phyloP scores from a whole-genome alignment of 805 yeast genomes.

The Ogataea pignaliae region DNA sequence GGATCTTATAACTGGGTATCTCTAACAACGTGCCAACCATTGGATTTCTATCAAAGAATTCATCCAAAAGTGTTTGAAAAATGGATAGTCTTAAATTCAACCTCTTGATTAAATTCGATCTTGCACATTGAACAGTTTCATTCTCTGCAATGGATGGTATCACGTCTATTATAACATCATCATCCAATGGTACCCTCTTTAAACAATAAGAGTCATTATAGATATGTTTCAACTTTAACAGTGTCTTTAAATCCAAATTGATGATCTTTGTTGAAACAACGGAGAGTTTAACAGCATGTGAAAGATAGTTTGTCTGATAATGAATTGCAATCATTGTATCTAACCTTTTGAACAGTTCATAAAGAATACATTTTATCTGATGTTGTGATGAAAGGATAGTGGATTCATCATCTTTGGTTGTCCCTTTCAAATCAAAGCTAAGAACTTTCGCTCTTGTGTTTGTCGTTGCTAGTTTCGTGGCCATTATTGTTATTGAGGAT shows the following conservation, averaged over 20 bases:
- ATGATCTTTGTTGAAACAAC: constrained; percentile 12
- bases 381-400: too few species aligned
- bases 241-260: constrained; percentile 6
- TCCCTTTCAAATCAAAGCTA: too few species aligned
- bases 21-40: too few species aligned
- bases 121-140: background rate
- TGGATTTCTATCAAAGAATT: background rate
- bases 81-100: constrained; percentile 6
- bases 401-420: too few species aligned
- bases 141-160: constrained; percentile 1
- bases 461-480: too few species aligned
- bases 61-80: constrained; percentile 6
- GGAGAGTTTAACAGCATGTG: constrained; percentile 13
- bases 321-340: constrained; percentile 20
- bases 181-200: constrained; percentile 5
- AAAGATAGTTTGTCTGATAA: constrained; percentile 20
- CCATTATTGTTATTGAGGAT: too few species aligned
- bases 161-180: constrained; percentile 17
- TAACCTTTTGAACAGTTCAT: constrained; percentile 10
- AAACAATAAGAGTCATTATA: constrained; percentile 15
- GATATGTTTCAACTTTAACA: constrained; percentile 13
- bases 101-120: constrained; percentile 11
- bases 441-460: too few species aligned
- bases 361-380: constrained; percentile 1
- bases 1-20: constrained; percentile 8